Percentiles rank a stretch among this genome's conserved stretches.
Conservation (phyloP, 306 rosid genomes). For the Glycine soja region DNA sequence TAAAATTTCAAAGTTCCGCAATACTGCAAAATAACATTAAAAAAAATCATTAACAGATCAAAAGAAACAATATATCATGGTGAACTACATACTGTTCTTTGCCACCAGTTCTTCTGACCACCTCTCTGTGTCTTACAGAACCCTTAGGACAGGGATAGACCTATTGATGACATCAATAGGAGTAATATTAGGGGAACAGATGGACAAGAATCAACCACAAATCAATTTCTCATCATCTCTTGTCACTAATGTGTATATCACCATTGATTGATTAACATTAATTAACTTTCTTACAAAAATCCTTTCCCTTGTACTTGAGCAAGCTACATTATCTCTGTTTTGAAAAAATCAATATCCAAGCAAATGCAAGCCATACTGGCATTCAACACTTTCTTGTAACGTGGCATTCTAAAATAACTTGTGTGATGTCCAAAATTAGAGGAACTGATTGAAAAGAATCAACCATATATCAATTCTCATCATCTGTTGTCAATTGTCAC, state of each 20-base stretch:
- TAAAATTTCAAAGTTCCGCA: conserved; percentile 24
- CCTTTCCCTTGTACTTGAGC: no score
- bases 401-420: no score
- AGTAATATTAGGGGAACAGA: conserved; percentile 40
- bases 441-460: no score
- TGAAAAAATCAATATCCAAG: no score
- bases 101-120: conserved; percentile 79
- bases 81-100: conserved; percentile 82
- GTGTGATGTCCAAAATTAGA: no score
- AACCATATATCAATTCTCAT: no score
- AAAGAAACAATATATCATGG: conserved; percentile 31
- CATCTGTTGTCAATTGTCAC: no score
- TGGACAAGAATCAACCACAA: conserved; percentile 30
- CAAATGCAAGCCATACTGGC: no score
- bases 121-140: conserved; percentile 80
- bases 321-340: no score
- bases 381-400: no score
- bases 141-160: conserved; percentile 98
- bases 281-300: no score
- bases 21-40: not conserved
- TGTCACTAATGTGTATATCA: conserved; percentile 20
- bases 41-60: conserved; percentile 10
- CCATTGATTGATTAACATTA: not conserved
- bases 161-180: conserved; percentile 54
- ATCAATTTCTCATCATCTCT: conserved; percentile 33